phyloP scores from a whole-genome alignment of 176 grass and related monocot genomes.

The Musa troglodytarum region DNA sequence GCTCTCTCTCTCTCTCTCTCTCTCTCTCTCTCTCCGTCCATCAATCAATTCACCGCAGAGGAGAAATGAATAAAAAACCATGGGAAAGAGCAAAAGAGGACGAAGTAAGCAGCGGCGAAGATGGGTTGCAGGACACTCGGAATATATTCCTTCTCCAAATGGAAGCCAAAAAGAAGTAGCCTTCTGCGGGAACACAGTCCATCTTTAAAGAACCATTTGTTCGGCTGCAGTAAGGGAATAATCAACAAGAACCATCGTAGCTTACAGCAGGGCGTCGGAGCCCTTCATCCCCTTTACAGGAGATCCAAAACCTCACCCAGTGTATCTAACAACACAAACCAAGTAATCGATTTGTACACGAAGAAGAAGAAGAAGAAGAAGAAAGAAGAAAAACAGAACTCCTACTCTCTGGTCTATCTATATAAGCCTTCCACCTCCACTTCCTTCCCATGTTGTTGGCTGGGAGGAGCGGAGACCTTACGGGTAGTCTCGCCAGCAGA shows the following conservation, averaged over 20 bases:
- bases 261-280: no score
- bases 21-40: background rate
- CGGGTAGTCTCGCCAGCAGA: conserved; percentile 33
- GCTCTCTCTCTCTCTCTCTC: background rate
- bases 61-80: background rate
- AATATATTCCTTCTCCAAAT: background rate
- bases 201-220: no score
- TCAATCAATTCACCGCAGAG: background rate
- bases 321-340: background rate
- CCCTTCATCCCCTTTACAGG: background rate
- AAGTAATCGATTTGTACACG: no score
- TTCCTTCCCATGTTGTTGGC: background rate
- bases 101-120: background rate
- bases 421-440: background rate
- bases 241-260: no score
- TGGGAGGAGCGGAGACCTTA: background rate
- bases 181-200: background rate
- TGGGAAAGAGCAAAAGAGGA: background rate
- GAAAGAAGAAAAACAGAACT: background rate
- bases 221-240: no score
- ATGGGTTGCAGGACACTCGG: background rate
- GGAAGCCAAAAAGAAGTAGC: background rate
- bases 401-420: background rate
- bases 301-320: background rate
- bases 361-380: background rate